Base-by-base conservation (phyloP, 2,329 filamentous ascomycete species). In the Penicillium brasilianum region DNA sequence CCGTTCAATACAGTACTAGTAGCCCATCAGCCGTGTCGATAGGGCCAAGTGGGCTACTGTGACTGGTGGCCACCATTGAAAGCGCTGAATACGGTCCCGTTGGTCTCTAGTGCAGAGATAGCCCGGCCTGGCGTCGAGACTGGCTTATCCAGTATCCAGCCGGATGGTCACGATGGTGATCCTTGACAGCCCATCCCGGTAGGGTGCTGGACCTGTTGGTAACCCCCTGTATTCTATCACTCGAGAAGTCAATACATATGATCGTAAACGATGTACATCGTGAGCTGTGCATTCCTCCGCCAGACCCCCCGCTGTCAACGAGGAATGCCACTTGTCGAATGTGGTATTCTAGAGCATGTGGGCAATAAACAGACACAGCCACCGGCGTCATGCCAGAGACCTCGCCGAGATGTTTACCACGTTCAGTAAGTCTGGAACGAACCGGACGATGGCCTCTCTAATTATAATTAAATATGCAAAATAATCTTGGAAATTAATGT, bases 321-420 rank as follows among this genome's bases (percentile, higher is more conserved):
- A 61, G 52, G 65, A 67, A 67, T 67, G 57, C 48, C 22, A 34
- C 25, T 41, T 55, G 64, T 36, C 28, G 18, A 36, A 41, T 62
- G 37, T 41, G 28, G 51, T 53, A 57, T 55, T 18, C 48, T 36
- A 20, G 50, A 14, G 36, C 41, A 48, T 58, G 39, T 58, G 32
- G 32, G 32, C 20, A 51, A 57, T 50, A 58, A 58, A 46, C 44
- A 49, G 55, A 51, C 57, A 63, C 59, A 64, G 66, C 66, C 66
- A 68, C 65, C 49, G 55, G 61, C 63, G 66, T 68, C 66, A 68
- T 63, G 18, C 20, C 25, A 28, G 36, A 25, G 43, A 46, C 43
- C 13, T 46, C 22, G 20, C 4, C 10, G 22, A 46, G 22, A 14
- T 46, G 11, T 3, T 20, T 43, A 43, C 41, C n/a, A 18, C 14